These are phyloP conservation scores for Chrysanthemum makinoi DNA, from an alignment of 129 eudicot species.

Conservation along the genomic window DNA sequence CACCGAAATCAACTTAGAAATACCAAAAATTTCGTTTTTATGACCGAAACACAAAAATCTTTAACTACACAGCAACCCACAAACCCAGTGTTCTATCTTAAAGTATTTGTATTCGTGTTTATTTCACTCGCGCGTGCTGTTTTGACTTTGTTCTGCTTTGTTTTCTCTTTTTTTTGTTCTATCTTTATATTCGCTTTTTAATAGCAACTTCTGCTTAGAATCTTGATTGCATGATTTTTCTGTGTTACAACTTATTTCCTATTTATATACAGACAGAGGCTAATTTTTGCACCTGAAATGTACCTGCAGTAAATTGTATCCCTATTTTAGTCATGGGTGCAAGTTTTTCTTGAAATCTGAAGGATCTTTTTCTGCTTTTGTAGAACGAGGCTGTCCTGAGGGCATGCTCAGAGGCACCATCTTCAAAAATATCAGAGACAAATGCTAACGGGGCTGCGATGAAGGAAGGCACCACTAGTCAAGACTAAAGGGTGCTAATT, in stretches of 20 bases:
- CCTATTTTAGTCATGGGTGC: not conserved
- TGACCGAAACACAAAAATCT: too few species aligned
- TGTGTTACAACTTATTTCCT: not conserved
- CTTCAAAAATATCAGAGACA: conserved; percentile 34
- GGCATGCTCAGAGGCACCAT: conserved; percentile 74
- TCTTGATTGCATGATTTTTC: conserved; percentile 7
- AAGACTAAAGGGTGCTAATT: conserved; percentile 18
- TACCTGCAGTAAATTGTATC: not conserved
- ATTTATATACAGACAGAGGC: not conserved
- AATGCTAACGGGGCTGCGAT: conserved; percentile 26
- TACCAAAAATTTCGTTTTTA: too few species aligned
- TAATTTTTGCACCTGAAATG: not conserved
- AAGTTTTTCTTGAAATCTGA: conserved; percentile 5
- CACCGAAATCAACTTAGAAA: too few species aligned
- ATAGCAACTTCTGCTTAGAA: conserved; percentile 1
- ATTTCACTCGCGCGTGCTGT: too few species aligned
- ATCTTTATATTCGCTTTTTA: not conserved
- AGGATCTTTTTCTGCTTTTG: conserved; percentile 20
- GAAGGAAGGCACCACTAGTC: conserved; percentile 34
- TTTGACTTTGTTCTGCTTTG: too few species aligned
- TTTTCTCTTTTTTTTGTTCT: too few species aligned
- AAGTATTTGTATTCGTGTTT: too few species aligned
- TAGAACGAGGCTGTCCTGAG: conserved; percentile 90
- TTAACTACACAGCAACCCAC: too few species aligned
- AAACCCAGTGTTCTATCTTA: too few species aligned